Evolutionary conservation across 2,329 filamentous ascomycete genomes (phyloP).

Genomic region (Alternaria sp.): DNA sequence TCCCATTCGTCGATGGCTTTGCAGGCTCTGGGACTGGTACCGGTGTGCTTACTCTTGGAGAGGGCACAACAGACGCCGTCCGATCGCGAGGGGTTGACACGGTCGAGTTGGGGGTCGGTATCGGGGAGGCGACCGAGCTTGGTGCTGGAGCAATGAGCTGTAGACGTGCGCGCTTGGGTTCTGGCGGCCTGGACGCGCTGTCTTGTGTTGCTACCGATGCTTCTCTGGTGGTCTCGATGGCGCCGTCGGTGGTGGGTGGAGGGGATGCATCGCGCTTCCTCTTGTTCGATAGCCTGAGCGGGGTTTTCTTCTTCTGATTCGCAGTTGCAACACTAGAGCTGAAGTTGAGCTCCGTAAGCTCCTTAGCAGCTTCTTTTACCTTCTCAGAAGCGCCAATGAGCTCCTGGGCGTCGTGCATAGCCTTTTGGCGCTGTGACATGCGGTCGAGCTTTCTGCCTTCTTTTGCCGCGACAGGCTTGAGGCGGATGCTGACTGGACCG

Average conservation of each 20-base stretch:
- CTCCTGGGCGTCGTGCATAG: conserved; percentile 49
- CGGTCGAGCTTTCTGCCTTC: conserved; percentile 78
- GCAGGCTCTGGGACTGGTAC: conserved; percentile 20
- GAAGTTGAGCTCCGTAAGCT: conserved; percentile 44
- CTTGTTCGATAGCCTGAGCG: conserved; percentile 52
- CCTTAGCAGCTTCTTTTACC: conserved; percentile 43
- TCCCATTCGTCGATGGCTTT: conserved; percentile 22
- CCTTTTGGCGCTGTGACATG: conserved; percentile 63
- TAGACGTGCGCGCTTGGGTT: conserved; percentile 39
- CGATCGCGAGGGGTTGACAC: conserved; percentile 14
- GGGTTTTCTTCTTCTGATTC: conserved; percentile 30
- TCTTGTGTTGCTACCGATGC: conserved; percentile 36
- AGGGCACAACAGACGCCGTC: conserved; percentile 16
- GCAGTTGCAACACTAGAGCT: conserved; percentile 22
- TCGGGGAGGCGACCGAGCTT: conserved; percentile 14
- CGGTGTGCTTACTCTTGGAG: conserved; percentile 20
- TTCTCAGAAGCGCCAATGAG: conserved; percentile 46
- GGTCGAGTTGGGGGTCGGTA: conserved; percentile 16
- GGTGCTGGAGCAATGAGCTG: conserved; percentile 25
- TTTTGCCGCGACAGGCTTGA: conserved; percentile 80
- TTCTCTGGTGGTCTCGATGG: conserved; percentile 24
- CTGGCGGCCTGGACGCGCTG: conserved; percentile 31
- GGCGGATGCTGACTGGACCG: conserved; percentile 72
- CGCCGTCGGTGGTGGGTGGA: conserved; percentile 24
- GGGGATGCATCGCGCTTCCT: conserved; percentile 61